Evolutionary conservation across 2,329 filamentous ascomycete genomes (phyloP).

Genomic region (Fusarium fujikuroi): DNA sequence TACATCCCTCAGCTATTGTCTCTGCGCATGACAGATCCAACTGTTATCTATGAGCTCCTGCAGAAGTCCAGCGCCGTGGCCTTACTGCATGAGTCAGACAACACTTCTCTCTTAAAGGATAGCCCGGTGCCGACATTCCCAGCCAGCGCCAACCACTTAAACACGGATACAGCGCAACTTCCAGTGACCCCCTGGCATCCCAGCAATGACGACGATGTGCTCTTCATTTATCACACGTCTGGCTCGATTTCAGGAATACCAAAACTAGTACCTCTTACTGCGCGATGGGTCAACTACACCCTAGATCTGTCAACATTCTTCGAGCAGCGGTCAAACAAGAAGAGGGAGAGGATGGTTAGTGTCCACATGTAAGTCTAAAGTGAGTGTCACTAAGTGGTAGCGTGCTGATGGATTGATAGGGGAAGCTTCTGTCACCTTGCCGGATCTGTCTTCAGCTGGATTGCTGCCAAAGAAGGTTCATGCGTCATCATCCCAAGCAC

Average conservation of each 20-base stretch:
- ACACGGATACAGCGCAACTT: neutral
- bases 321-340: neutral
- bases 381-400: rapidly evolving
- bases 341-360: neutral
- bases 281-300: constrained; percentile 22
- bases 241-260: constrained; percentile 37
- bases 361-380: neutral
- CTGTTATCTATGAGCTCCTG: constrained; percentile 30
- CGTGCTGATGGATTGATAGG: neutral
- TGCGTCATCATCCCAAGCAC: constrained; percentile 28
- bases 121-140: constrained; percentile 8
- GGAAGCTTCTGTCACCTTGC: constrained; percentile 38
- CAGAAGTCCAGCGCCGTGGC: constrained; percentile 12
- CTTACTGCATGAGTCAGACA: constrained; percentile 20
- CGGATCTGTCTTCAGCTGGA: neutral
- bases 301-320: neutral
- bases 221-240: constrained; percentile 36
- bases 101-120: neutral
- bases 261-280: constrained; percentile 35
- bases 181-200: neutral
- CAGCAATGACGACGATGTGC: neutral
- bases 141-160: neutral
- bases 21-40: constrained; percentile 25
- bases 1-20: constrained; percentile 37
- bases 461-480: constrained; percentile 1